phyloP scores from a whole-genome alignment of 495 filamentous ascomycete genomes.

The Xanthoparmelia taractica region DNA sequence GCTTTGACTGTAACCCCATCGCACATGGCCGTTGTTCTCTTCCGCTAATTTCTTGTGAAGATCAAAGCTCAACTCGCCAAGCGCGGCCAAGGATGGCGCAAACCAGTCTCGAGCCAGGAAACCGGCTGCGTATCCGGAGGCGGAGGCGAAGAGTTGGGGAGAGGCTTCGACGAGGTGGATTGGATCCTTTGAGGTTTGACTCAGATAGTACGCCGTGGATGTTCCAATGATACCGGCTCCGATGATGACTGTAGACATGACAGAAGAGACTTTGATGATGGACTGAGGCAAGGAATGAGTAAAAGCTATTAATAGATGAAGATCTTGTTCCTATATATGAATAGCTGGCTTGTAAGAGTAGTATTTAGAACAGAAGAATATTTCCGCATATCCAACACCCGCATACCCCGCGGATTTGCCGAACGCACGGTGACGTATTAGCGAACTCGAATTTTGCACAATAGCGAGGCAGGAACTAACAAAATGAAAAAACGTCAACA shows the following conservation, averaged over 20 bases:
- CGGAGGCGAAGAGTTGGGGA: slow-evolving; percentile 56
- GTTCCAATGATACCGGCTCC: slow-evolving; percentile 73
- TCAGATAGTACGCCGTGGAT: slow-evolving; percentile 72
- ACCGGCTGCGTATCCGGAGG: slow-evolving; percentile 66
- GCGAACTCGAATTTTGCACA: neutral
- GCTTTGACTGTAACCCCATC: slow-evolving; percentile 63
- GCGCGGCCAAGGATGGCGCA: slow-evolving; percentile 39
- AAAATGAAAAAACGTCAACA: neutral
- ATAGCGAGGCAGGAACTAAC: neutral
- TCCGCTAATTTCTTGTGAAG: slow-evolving; percentile 59
- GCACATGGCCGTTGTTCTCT: slow-evolving; percentile 48
- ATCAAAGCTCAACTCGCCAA: slow-evolving; percentile 61
- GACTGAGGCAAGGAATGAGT: neutral
- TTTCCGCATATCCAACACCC: neutral
- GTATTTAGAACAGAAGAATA: neutral
- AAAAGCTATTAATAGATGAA: neutral
- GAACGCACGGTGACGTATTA: neutral
- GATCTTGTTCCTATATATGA: neutral
- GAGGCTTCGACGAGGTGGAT: slow-evolving; percentile 67
- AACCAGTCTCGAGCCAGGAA: slow-evolving; percentile 75
- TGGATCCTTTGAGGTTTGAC: slow-evolving; percentile 41
- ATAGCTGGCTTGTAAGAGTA: no score
- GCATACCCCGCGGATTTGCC: slow-evolving; percentile 16
- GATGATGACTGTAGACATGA: slow-evolving; percentile 59
- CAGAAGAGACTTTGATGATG: neutral